Conservation (phyloP, 331 rosid species). For the Arachis monticola region DNA sequence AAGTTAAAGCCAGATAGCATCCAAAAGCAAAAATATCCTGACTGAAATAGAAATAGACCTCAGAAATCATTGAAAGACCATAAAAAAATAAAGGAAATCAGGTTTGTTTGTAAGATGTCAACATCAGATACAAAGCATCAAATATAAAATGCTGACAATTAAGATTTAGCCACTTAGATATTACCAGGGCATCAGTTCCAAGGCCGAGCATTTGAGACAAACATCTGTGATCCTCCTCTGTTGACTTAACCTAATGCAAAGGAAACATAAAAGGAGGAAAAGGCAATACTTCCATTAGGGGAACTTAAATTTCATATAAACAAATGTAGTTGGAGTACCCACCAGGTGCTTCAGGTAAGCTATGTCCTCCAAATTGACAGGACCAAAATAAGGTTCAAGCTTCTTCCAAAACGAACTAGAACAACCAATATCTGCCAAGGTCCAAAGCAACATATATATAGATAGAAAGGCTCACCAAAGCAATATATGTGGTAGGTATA, state of each 20-base stretch:
- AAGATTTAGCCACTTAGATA: conserved; percentile 36
- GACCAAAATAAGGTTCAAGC: conserved; percentile 65
- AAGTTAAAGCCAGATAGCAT: conserved; percentile 22
- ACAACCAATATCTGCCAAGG: conserved; percentile 66
- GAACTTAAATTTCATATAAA: conserved; percentile 32
- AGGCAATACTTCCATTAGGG: conserved; percentile 29
- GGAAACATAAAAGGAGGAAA: conserved; percentile 31
- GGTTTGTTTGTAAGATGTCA: conserved; percentile 7
- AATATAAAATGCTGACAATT: conserved; percentile 22
- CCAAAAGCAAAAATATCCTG: conserved; percentile 25
- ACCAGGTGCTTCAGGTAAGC: conserved; percentile 79
- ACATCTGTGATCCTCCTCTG: conserved; percentile 59
- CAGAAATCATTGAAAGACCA: background rate
- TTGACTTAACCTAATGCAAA: conserved; percentile 58
- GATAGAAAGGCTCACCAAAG: background rate
- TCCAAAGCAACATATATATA: conserved; percentile 39
- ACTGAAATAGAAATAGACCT: conserved; percentile 4
- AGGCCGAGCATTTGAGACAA: conserved; percentile 50
- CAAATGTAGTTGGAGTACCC: conserved; percentile 26
- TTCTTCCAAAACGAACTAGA: conserved; percentile 85
- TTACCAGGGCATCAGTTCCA: conserved; percentile 56
- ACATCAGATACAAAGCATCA: background rate
- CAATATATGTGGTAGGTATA: background rate
- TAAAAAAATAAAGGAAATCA: background rate
- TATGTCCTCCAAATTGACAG: conserved; percentile 57